A percentile compares a stretch with the other conserved stretches of the same genome.
Conservation (phyloP, 805 yeast genomes). For the Cyberlindnera americana region DNA sequence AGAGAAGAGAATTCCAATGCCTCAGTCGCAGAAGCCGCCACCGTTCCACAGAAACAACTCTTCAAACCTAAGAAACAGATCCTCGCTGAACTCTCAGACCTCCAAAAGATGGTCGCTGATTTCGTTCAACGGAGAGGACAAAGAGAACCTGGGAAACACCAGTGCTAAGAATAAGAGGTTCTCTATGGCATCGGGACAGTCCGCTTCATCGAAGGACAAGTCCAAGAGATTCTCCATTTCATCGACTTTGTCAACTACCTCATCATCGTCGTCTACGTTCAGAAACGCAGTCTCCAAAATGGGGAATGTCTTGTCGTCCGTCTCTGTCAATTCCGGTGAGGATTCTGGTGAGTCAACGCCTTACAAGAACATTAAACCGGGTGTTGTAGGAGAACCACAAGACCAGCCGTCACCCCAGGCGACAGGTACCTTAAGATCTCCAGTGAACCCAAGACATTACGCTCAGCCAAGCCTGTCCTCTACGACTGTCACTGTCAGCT, state of each 20-base stretch:
- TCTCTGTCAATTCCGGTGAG: constrained; percentile 22
- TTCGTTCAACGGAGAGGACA: constrained; percentile 24
- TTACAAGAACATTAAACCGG: constrained; percentile 20
- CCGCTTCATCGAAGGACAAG: constrained; percentile 16
- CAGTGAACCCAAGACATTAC: constrained; percentile 8
- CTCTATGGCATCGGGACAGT: constrained; percentile 22
- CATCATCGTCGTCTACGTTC: constrained; percentile 22
- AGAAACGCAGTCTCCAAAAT: constrained; percentile 24
- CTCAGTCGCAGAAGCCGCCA: constrained; percentile 15
- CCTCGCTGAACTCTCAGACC: constrained; percentile 20
- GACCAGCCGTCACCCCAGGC: neutral
- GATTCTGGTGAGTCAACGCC: constrained; percentile 23
- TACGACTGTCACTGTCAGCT: constrained; percentile 11
- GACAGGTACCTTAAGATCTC: constrained; percentile 1
- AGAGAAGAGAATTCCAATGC: constrained; percentile 25
- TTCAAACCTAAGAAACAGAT: constrained; percentile 24
- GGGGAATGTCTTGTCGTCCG: constrained; percentile 24
- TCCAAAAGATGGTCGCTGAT: constrained; percentile 30
- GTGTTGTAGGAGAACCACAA: constrained; percentile 22
- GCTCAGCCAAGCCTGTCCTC: constrained; percentile 11
- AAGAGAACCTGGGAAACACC: constrained; percentile 14
- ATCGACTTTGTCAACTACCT: constrained; percentile 15
- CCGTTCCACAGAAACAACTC: constrained; percentile 23
- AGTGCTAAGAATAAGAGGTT: constrained; percentile 18
- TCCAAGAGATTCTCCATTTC: constrained; percentile 22